A percentile compares a stretch with the other conserved stretches of the same genome.
phyloP scores from a whole-genome alignment of 2,329 filamentous ascomycete species.

The Calonectria leucothoes region DNA sequence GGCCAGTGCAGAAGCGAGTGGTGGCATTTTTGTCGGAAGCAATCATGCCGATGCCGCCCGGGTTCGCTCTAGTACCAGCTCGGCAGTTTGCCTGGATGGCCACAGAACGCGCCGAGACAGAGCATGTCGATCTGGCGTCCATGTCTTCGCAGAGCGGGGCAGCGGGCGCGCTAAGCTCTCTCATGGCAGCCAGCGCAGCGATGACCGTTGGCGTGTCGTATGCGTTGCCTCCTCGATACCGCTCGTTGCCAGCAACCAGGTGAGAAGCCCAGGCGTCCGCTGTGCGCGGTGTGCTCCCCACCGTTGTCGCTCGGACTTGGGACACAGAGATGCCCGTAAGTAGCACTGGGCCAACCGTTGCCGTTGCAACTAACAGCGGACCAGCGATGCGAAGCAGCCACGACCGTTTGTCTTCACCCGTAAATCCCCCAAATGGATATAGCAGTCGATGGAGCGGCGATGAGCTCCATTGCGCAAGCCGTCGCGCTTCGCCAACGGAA shows the following conservation, averaged over 20 bases:
- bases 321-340: constrained; percentile 22
- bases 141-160: neutral
- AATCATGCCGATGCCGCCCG: neutral
- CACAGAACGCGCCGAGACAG: neutral
- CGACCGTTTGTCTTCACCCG: constrained; percentile 10
- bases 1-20: neutral
- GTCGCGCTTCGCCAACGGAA: constrained; percentile 15
- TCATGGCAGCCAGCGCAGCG: constrained; percentile 5
- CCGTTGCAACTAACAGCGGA: constrained; percentile 14
- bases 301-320: neutral
- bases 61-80: neutral
- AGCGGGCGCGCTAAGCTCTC: constrained; percentile 12
- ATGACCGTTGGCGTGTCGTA: neutral
- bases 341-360: constrained; percentile 24
- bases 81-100: constrained; percentile 4
- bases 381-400: constrained; percentile 20
- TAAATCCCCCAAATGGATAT: constrained; percentile 18
- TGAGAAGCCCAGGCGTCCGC: constrained; percentile 6
- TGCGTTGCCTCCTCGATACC: neutral
- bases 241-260: constrained; percentile 1
- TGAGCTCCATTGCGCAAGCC: constrained; percentile 23
- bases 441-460: constrained; percentile 19
- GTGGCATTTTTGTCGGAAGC: neutral
- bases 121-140: neutral
- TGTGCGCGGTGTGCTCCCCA: neutral